Evolutionary conservation across 371 early-diverging fungal genomes (phyloP), one percentile per base, ranked within the genome.

Genomic region (Mortierella polycephala): DNA sequence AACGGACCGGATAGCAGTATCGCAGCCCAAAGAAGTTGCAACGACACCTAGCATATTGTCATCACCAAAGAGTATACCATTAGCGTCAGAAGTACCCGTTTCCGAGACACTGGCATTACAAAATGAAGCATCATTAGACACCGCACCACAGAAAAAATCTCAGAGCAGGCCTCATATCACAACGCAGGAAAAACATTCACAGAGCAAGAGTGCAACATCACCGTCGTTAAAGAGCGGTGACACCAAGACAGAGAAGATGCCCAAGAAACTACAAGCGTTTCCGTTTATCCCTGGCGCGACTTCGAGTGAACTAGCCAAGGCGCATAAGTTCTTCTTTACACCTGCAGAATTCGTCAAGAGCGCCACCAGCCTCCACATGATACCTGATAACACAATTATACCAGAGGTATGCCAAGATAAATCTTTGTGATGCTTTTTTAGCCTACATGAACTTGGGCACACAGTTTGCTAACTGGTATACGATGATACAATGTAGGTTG

Each of bases 401-500:
- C 79, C 79, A 12, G 79, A 77, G 73, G 75, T 75, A 70, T 57
- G 7, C 13, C 4, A 30, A 30, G 30, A 30, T 30, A 30, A 30
- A 30, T 30, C 30, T 30, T 30, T 30, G 4, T 2, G 30, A 30
- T 30, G 30, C 30, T 30, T 4, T 30, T 4, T 30, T 30, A 30
- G 2, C 30, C 4, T 30, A 4, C 30, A 30, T 30, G 30, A 30
- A 30, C 30, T 30, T 30, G 30, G 21, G 40, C 1, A n/a, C 44
- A 41, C 44, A 41, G n/a, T 30, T 4, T 30, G 30, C 30, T 30
- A 30, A 30, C 30, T 30, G 30, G 4, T 30, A 30, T 30, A 30
- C 4, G 30, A 30, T 30, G 30, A 30, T 30, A 30, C 30, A 30
- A 30, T 30, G 2, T 54, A 92, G 85, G 85, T 93, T 39, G 90